These are phyloP conservation scores for Boletellus ananas DNA, from an alignment of 768 basidiomycete genomes.

Conservation along the genomic window DNA sequence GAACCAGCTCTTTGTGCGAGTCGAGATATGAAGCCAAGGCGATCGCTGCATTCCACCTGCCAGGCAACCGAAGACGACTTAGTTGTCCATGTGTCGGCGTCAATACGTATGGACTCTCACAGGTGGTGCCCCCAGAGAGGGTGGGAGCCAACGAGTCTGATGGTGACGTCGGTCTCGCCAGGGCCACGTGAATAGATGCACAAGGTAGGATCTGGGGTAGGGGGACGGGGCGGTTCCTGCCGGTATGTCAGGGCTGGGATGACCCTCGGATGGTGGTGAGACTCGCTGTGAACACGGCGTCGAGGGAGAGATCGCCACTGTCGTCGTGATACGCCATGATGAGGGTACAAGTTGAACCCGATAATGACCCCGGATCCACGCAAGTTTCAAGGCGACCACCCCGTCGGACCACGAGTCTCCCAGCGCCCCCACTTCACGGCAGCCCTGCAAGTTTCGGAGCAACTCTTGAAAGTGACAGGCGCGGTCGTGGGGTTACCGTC, in stretches of 20 bases:
- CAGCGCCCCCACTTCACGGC: too few species aligned
- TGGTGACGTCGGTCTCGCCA: constrained; percentile 38
- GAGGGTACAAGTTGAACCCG: too few species aligned
- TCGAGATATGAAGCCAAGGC: constrained; percentile 71
- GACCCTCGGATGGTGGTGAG: too few species aligned
- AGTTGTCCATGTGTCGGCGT: too few species aligned
- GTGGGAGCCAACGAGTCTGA: constrained; percentile 74
- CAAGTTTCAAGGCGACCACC: too few species aligned
- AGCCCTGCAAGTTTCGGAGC: too few species aligned
- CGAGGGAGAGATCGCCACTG: constrained; percentile 36
- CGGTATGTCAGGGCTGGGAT: too few species aligned
- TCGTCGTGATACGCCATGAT: constrained; percentile 17
- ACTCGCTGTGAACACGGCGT: constrained; percentile 50
- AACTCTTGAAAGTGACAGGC: too few species aligned
- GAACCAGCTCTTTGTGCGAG: constrained; percentile 43
- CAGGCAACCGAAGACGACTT: not conserved
- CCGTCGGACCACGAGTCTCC: too few species aligned
- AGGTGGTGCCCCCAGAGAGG: constrained; percentile 81
- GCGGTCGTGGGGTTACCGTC: too few species aligned
- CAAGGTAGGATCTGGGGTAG: constrained; percentile 59
- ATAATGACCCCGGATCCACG: too few species aligned
- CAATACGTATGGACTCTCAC: constrained; percentile 35
- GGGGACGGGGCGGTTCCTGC: constrained; percentile 62
- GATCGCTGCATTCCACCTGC: constrained; percentile 78
- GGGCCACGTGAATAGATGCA: constrained; percentile 43